These are phyloP conservation scores for Penicillium turbatum DNA, from an alignment of 495 filamentous ascomycete species.

Conservation along the genomic window DNA sequence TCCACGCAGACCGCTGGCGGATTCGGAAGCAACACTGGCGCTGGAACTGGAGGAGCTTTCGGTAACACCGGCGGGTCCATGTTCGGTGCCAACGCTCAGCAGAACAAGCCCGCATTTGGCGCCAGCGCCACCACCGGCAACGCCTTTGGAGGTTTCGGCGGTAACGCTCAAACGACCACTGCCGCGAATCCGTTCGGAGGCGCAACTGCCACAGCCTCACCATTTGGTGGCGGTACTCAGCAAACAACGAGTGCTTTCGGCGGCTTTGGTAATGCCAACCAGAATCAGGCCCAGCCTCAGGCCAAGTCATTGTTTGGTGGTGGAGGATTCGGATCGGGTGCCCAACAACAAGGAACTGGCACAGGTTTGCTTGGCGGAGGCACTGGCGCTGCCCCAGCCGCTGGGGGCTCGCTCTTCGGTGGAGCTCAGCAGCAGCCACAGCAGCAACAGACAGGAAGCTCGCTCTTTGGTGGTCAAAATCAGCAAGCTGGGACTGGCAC, in stretches of 20 bases:
- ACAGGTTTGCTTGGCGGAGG: slow-evolving; percentile 43
- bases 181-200: slow-evolving; percentile 34
- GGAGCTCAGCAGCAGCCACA: slow-evolving; percentile 38
- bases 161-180: slow-evolving; percentile 31
- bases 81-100: slow-evolving; percentile 46
- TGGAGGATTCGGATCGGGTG: slow-evolving; percentile 32
- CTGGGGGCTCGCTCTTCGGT: slow-evolving; percentile 38
- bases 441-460: slow-evolving; percentile 33
- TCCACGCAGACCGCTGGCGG: slow-evolving; percentile 21
- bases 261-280: slow-evolving; percentile 34
- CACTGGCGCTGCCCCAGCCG: slow-evolving; percentile 26
- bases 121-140: slow-evolving; percentile 33
- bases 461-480: slow-evolving; percentile 40
- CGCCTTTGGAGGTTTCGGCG: slow-evolving; percentile 41
- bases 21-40: slow-evolving; percentile 31
- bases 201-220: slow-evolving; percentile 28
- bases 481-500: slow-evolving; percentile 29
- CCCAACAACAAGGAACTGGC: slow-evolving; percentile 35
- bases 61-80: slow-evolving; percentile 35
- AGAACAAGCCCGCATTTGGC: slow-evolving; percentile 38
- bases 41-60: slow-evolving; percentile 22
- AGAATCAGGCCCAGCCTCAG: slow-evolving; percentile 44
- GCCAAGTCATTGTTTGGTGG: slow-evolving; percentile 41
- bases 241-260: slow-evolving; percentile 37
- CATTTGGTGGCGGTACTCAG: slow-evolving; percentile 41